Conservation (phyloP, 1,139 yeast genomes). For the Diutina scorzettiae region DNA sequence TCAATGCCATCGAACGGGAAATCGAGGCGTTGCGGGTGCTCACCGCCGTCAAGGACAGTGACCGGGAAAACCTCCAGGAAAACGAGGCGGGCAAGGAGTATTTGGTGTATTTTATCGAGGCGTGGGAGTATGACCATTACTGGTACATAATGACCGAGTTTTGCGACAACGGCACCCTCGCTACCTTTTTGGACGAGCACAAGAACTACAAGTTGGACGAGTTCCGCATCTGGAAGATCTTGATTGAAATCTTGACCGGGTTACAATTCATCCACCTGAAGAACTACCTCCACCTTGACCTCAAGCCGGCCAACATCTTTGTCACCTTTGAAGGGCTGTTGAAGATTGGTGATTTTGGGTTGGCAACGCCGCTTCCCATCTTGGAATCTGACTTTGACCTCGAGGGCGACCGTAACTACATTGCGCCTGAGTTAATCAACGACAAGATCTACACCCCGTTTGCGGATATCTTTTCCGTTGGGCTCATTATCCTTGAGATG, state of each 20-base stretch:
- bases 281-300: constrained; percentile 71
- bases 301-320: constrained; percentile 91
- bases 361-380: constrained; percentile 43
- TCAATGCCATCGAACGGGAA: constrained; percentile 26
- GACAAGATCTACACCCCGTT: constrained; percentile 77
- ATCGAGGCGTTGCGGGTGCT: constrained; percentile 32
- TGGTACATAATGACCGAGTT: constrained; percentile 89
- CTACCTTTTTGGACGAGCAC: constrained; percentile 65
- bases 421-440: constrained; percentile 91
- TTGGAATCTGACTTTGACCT: constrained; percentile 59
- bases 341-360: constrained; percentile 75
- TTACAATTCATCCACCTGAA: constrained; percentile 68
- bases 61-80: constrained; percentile 30
- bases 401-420: constrained; percentile 95
- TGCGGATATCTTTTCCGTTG: constrained; percentile 90
- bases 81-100: constrained; percentile 70
- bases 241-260: constrained; percentile 73
- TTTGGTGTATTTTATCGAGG: constrained; percentile 67
- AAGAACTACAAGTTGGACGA: constrained; percentile 75
- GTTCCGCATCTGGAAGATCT: constrained; percentile 94
- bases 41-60: constrained; percentile 25
- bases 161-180: constrained; percentile 90
- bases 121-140: constrained; percentile 71
- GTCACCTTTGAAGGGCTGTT: constrained; percentile 89
- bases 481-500: constrained; percentile 83